A percentile compares a stretch with the other conserved stretches of the same genome.
These are phyloP conservation scores for Rutidosis leptorrhynchoides DNA, from an alignment of 129 eudicot species.

Conservation along the genomic window DNA sequence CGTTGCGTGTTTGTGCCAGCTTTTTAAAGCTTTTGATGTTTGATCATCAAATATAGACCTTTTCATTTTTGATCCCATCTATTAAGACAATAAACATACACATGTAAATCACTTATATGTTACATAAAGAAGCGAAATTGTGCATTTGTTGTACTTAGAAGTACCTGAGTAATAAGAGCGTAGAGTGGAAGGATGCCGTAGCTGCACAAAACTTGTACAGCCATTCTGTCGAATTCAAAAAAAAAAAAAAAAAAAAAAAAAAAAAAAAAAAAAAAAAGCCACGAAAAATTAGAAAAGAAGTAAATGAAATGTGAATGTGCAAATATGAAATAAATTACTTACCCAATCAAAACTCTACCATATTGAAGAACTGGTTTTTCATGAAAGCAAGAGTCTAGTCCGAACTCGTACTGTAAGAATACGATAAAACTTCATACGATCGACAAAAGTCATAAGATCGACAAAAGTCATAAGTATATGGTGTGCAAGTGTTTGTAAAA, in stretches of 20 bases:
- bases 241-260: background rate
- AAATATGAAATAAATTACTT: slow-evolving; percentile 28
- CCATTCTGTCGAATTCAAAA: slow-evolving; percentile 26
- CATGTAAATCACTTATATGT: background rate
- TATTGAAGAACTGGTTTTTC: slow-evolving; percentile 35
- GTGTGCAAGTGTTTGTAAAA: background rate
- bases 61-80: slow-evolving; percentile 99
- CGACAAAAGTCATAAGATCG: background rate
- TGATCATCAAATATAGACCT: slow-evolving; percentile 84
- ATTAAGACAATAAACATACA: background rate
- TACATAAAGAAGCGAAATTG: background rate
- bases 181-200: slow-evolving; percentile 90
- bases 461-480: background rate
- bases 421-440: slow-evolving; percentile 9
- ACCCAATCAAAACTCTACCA: slow-evolving; percentile 68
- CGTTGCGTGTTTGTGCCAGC: slow-evolving; percentile 74
- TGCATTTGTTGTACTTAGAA: background rate
- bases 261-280: slow-evolving; percentile 1
- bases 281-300: background rate
- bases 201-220: slow-evolving; percentile 60
- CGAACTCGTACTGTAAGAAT: slow-evolving; percentile 81
- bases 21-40: slow-evolving; percentile 82
- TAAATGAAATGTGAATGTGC: background rate
- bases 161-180: slow-evolving; percentile 89
- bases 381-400: slow-evolving; percentile 76